Evolutionary conservation across 1,139 yeast species (phyloP), one percentile per base, ranked within the genome.

Genomic region (Geotrichum siamense): DNA sequence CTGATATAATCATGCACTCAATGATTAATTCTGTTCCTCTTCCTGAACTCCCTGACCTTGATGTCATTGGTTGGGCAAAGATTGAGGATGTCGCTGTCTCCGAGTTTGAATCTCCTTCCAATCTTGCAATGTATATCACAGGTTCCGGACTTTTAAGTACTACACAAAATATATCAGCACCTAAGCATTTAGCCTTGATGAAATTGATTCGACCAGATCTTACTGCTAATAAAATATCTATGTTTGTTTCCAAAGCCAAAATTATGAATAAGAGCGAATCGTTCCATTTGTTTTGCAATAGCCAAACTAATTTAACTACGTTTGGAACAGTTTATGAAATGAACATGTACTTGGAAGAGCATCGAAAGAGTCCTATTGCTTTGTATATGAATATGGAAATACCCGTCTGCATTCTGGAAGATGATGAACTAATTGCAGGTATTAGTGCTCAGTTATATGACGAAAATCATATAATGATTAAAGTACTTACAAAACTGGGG

Each of bases 1-100:
- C 95, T 1, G 96, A 87, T 62, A 72, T 85, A 43, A 65, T 89
- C 50, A 85, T 87, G 93, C 94, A 89, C 58, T 85, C 96, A 0
- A 69, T 89, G 59, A 76, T 85, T 33, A 89, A 89, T 59, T 94
- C 85, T 55, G 82, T 81, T 36, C 94, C 95, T 0, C 68, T 89
- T 35, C 76, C 79, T 1, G 72, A 71, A 38, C 65, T 87, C 23
- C 96, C 96, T 0, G 67, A 70, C 25, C 70, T 89, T 70, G 68
- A 67, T 48, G 95, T 87, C 1, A 69, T 69, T 12, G 72, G 76
- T 5, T 86, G 93, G 85, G 74, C 80, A 31, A 70, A 70, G 15
- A 76, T 86, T n/a, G 72, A 73, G 39, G 75, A 78, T 30, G 59
- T 62, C 17, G 53, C 55, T 28, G 53, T 62, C 37, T 58, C 67